Evolutionary conservation across 352 stramenopile species (phyloP), one percentile per base, ranked within the genome.

Genomic region (Pseudoperonospora humuli): DNA sequence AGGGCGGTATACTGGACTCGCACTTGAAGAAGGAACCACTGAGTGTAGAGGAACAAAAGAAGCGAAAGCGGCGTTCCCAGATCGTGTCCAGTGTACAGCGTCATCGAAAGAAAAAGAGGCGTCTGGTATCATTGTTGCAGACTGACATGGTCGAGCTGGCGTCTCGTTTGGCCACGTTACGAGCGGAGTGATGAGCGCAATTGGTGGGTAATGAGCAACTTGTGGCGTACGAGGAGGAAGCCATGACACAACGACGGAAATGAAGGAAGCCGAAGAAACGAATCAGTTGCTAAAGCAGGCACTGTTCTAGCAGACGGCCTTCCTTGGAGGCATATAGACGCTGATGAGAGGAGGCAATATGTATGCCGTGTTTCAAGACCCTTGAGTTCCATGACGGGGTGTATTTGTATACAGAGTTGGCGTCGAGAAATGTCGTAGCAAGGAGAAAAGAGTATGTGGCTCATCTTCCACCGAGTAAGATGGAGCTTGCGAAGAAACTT

Each of bases 331-430:
- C 18, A 76, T 84, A 61, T 51, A 58, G 5, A 42, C 43, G 2
- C 39, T 76, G 40, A 71, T 86, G 47, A 46, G 51, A 36, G 53
- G 58, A 34, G 45, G 48, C 26, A 45, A 55, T 17, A 29, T 82
- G 21, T 17, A 29, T 82, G 21, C 67, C 67, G 3, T 56, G 43
- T 3, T 66, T 60, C 4, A 59, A 63, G 15, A 75, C 78, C 34
- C 57, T 86, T 15, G 58, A 84, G 37, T 81, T 86, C 50, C 69
- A 86, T 46, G 71, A 86, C 57, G 84, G 71, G 69, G 68, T 86
- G 40, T 71, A 86, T 57, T 80, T 71, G 55, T 86, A 79, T 54
- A 84, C 74, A 8, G 54, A 66, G 4, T 48, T 86, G 31, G 64
- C 57, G 3, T 66, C 52, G 0, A 44, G 43, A 40, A 58, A 80